Base-by-base conservation (phyloP, 805 yeast species). In the Yarrowia yakushimensis region DNA sequence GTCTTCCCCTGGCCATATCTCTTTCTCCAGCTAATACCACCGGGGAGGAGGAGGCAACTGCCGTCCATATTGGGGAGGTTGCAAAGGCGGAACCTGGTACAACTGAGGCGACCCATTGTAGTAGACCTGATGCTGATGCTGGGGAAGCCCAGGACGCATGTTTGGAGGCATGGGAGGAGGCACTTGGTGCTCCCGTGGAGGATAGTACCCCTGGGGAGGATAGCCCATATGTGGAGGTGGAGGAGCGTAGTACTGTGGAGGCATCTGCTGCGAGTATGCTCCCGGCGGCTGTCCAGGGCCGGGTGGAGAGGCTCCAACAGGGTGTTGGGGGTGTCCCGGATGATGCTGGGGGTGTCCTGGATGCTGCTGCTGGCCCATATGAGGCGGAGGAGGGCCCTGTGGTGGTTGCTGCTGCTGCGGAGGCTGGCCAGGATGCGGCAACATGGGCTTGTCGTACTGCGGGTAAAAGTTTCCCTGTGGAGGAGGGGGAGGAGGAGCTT, bases 31-130 rank as follows among this genome's bases (percentile, higher is more conserved):
- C 36, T 50, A 52, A 36, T 52, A 36, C 59, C 59, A 52, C 31
- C 36, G 42, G 2, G 59, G 43, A 34, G 59, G 59, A 52, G 59
- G 59, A 31, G 59, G 59, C 33, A 52, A 18, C 20, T 52, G 59
- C n/a, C 59, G 33, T 3, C 59, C 59, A 18, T 25, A 52, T 22
- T 48, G 57, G 9, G 59, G 59, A 25, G 42, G 59, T 30, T 52
- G 59, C 11, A 52, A 17, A 2, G 59, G 59, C n/a, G 59, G 59
- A 6, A 36, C 43, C 59, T 52, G 59, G 43, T 52, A 52, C 59
- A 48, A 9, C 30, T 31, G 55, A 2, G 37, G 55, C 28, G 55
- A 48, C 27, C 59, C 59, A 17, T 48, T 48, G 59, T 52, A 52
- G 23, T 52, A 52, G 15, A 33, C 33, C 31, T 22, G 55, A 6